Evolutionary conservation across 2,329 filamentous ascomycete genomes (phyloP), one percentile per base, ranked within the genome.

Genomic region (Sphaerulina musiva): DNA sequence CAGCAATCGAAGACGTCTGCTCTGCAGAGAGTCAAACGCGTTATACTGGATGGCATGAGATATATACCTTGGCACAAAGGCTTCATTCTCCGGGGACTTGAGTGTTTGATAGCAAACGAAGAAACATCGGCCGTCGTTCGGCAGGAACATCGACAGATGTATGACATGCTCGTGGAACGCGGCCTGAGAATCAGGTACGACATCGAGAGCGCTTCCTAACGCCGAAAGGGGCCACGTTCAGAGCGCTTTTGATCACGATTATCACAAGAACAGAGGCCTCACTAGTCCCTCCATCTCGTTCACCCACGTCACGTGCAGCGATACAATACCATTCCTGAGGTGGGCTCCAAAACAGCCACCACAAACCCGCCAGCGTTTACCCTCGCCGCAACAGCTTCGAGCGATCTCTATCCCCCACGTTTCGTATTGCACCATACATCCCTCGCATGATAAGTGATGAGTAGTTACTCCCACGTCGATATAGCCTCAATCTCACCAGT

Each of bases 1-100:
- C 63, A 11, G 4, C 42, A 14, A 7, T 14, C 44, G 17, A 57
- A 51, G 20, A 69, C 69, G 3, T 67, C 72, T 7, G 68, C 76
- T 6, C 54, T 68, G 23, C 46, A 58, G 2, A 69, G 71, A 47
- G 75, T 77, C 2, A 81, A 76, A 57, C 71, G 76, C 1, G 73
- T 81, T 0, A 81, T 81, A 61, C 78, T 80, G 54, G 71, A 78
- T 34, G 81, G 79, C 0, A 62, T 86, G 58, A 72, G 76, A 42
- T 70, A 74, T 12, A 75, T 83, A 62, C 84, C 84, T 0, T 86
- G 83, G 82, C 78, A 75, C 1, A 86, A 86, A 66, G 74, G 77
- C 38, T 75, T 82, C 46, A 70, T 81, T 42, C 74, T 86, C 69
- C 55, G 79, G 26, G 83, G 79, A 0, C 82, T 86, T 54, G 72